Base-by-base conservation (phyloP, 2,329 filamentous ascomycete genomes). In the Tolypocladium tropicale region DNA sequence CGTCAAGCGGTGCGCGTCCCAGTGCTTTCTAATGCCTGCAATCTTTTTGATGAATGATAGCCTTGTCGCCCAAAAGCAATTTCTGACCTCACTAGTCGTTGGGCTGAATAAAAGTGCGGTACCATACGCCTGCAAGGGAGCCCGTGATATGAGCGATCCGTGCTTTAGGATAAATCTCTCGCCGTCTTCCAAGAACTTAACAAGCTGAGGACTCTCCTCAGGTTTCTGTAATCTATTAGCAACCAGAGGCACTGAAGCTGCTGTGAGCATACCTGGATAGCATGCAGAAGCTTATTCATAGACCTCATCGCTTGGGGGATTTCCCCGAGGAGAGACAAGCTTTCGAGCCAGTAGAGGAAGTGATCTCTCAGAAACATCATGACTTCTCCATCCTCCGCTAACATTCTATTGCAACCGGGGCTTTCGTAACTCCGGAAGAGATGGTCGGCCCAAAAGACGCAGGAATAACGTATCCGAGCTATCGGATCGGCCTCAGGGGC, bases 401-500 rank as follows among this genome's bases (percentile, higher is more conserved):
- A 12, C 23, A 6, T 23, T 28, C 12, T 18, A 4, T 25, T 25
- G 23, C 1, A 16, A 25, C 14, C 41, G 23, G 23, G 12, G 23
- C 41, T 46, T 28, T 46, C 12, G 23, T 12, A 11, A 6, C 23
- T 25, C 6, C 2, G 41, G 14, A 2, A 28, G 23, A 46, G 12
- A 50, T 65, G 60, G 25, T 60, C 51, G 37, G 62, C 53, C 64
- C 61, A 66, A 52, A 57, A 56, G 6, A 60, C 30, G 30, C 57
- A 63, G 1, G 57, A 57, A 50, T 65, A 67, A 10, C 23, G 9
- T 14, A 55, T 30, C 1, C 54, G 11, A 12, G 52, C 58, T 11
- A 65, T 53, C 28, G 62, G 61, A 33, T 64, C 58, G 2, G 57
- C 59, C 1, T 59, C 12, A 6, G 60, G 60, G 4, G 6, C 34